Percentiles rank a stretch among this genome's conserved stretches.
Conservation (phyloP, 345 rosid species). For the Populus davidiana region DNA sequence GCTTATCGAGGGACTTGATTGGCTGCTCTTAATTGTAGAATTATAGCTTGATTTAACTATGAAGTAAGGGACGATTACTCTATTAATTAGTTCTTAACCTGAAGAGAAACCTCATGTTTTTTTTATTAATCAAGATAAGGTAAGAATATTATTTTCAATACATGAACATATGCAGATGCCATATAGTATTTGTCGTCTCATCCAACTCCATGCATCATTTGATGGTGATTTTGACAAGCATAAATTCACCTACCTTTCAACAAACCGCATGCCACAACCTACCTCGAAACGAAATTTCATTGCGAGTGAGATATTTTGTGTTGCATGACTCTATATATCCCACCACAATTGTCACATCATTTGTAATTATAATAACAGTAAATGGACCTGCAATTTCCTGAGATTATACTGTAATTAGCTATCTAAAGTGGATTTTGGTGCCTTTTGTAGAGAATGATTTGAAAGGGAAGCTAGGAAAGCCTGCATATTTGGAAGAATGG, state of each 20-base stretch:
- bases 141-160: neutral
- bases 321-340: too few relatives aligned
- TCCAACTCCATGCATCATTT: too few relatives aligned
- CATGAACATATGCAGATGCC: neutral
- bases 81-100: too few relatives aligned
- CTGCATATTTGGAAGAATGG: constrained; percentile 36
- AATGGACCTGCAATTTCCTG: neutral
- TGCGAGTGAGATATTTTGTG: too few relatives aligned
- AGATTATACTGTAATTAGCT: constrained; percentile 15
- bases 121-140: too few relatives aligned
- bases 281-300: too few relatives aligned
- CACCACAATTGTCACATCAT: too few relatives aligned
- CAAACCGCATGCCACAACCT: too few relatives aligned
- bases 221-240: neutral
- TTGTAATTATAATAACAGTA: neutral
- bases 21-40: neutral
- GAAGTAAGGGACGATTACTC: too few relatives aligned
- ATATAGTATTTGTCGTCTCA: neutral
- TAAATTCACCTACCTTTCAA: too few relatives aligned
- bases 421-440: constrained; percentile 14
- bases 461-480: constrained; percentile 34
- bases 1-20: neutral
- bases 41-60: too few relatives aligned
- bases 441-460: constrained; percentile 24
- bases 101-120: too few relatives aligned